Evolutionary conservation across 768 basidiomycete genomes (phyloP).

Genomic region (Trametes cinnabarina): DNA sequence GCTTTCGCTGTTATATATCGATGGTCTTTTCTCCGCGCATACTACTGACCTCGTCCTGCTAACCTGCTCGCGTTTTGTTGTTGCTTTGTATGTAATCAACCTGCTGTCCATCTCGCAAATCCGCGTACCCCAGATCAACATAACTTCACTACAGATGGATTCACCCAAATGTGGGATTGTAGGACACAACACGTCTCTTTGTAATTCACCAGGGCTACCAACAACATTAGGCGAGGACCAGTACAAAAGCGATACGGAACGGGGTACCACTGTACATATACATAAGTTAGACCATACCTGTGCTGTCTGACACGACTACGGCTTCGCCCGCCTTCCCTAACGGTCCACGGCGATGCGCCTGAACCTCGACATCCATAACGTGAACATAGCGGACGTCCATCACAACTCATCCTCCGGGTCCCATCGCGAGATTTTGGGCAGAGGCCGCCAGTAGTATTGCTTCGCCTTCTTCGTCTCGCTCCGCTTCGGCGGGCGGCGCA

Average conservation of each 20-base stretch:
- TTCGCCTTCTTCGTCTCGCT: constrained; percentile 81
- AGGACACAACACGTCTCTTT: too few species aligned
- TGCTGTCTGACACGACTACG: not conserved
- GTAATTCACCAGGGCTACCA: not conserved
- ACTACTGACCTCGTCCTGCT: too few species aligned
- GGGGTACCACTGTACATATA: not conserved
- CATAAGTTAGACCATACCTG: not conserved
- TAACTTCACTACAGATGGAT: too few species aligned
- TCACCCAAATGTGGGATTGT: too few species aligned
- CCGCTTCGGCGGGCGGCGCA: constrained; percentile 73
- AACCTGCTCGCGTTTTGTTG: not conserved
- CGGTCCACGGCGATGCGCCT: too few species aligned
- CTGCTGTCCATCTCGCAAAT: too few species aligned
- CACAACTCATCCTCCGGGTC: constrained; percentile 62
- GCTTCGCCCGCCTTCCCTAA: too few species aligned
- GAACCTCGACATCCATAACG: not conserved
- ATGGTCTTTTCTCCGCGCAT: too few species aligned
- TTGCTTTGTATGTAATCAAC: not conserved
- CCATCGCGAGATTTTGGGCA: constrained; percentile 72
- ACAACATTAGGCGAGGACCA: not conserved
- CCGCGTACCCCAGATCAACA: too few species aligned
- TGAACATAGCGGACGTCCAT: not conserved
- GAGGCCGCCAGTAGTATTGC: constrained; percentile 78
- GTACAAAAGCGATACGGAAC: not conserved
- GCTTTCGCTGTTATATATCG: not conserved